These are phyloP conservation scores for Backusella liffmaniae DNA, from an alignment of 192 early-diverging fungal genomes.

Conservation along the genomic window DNA sequence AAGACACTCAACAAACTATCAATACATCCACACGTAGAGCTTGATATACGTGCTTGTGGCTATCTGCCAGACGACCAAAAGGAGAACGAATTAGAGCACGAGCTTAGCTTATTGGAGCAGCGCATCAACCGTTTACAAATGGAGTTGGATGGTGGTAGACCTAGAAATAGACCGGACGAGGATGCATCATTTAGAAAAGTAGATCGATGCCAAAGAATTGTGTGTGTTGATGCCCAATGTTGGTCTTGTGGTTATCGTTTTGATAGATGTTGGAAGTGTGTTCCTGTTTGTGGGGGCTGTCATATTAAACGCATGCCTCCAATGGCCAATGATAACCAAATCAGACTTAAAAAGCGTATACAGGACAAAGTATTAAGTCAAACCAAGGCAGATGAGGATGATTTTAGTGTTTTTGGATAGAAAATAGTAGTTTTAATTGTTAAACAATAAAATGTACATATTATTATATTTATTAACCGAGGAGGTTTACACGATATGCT, in stretches of 20 bases:
- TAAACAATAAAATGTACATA: neutral
- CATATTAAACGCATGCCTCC: conserved; percentile 33
- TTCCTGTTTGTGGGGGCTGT: conserved; percentile 27
- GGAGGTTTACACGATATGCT: conserved; percentile 29
- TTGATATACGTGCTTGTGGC: conserved; percentile 37
- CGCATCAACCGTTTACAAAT: neutral
- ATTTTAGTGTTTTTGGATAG: conserved; percentile 31
- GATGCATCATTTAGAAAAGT: neutral
- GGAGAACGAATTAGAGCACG: neutral
- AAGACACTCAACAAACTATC: conserved; percentile 28
- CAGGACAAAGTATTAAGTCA: neutral
- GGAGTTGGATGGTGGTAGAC: neutral
- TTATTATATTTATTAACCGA: neutral
- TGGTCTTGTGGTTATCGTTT: conserved; percentile 35
- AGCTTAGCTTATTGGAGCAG: neutral
- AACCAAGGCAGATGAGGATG: conserved; percentile 5
- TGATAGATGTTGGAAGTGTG: conserved; percentile 38
- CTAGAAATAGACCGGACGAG: neutral
- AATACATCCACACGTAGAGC: conserved; percentile 6
- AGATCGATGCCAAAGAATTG: conserved; percentile 32
- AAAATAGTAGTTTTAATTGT: neutral
- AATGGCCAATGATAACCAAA: conserved; percentile 37
- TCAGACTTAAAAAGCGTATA: conserved; percentile 21
- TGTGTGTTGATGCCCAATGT: conserved; percentile 35
- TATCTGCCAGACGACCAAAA: conserved; percentile 24